Evolutionary conservation across 108 stramenopile species (phyloP), one percentile per base, ranked within the genome.

Genomic region (Epipyxis sp.): DNA sequence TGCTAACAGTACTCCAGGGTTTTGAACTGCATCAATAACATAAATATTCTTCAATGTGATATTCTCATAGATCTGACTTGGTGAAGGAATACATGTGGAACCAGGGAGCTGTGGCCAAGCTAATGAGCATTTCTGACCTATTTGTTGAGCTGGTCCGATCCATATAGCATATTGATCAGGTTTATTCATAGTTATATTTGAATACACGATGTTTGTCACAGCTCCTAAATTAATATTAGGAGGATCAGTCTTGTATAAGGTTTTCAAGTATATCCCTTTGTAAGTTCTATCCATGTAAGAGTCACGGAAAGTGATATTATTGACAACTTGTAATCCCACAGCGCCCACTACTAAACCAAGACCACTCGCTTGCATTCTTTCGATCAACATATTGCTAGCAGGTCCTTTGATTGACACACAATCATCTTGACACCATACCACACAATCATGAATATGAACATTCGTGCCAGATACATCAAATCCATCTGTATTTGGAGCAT

Each of bases 241-340:
- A n/a, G n/a, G n/a, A n/a, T 44, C n/a, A 50, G 40, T 1, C 1
- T 0, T 29, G 20, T 37, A 59, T 1, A 83, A 20, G 59, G 84
- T 86, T 71, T 89, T 89, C 61, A 84, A n/a, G 78, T 89, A 89
- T 29, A 89, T 85, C 0, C 88, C 88, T 46, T 89, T 89, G 72
- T 77, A 79, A 0, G 83, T 58, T 45, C 81, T 76, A 42, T 71
- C 79, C 79, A 87, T 44, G 44, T 79, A 68, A 77, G 3, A 54
- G 72, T 89, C 80, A n/a, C 80, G 45, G 69, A 89, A 87, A 13
- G 88, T 85, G 67, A 89, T 86, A 78, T 89, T 87, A 42, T 72
- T 59, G 13, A 89, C 88, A 20, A 32, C 50, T 1, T 69, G 59
- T 32, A 69, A 44, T 30, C 79, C 84, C 59, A 87, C 86, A 25